Conservation (phyloP, 1,139 yeast genomes). For the Spencermartinsiella ligniputridi region DNA sequence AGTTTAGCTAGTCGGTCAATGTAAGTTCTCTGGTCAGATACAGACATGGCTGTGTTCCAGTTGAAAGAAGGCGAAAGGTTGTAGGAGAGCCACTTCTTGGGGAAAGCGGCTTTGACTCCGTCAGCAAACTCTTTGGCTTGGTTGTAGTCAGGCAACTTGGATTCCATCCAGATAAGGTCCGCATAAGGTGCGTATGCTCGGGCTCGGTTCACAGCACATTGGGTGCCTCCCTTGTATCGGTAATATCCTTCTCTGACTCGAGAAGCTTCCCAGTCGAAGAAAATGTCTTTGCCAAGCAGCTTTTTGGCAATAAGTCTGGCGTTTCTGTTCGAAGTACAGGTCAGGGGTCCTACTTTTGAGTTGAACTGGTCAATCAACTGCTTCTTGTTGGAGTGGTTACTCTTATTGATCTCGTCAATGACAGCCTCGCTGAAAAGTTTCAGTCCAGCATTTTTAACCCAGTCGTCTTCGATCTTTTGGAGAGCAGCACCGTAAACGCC, state of each 20-base stretch:
- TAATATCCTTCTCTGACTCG: slow-evolving; percentile 97
- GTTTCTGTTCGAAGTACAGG: slow-evolving; percentile 71
- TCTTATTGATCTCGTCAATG: slow-evolving; percentile 69
- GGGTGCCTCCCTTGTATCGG: slow-evolving; percentile 94
- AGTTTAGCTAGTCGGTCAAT: slow-evolving; percentile 80
- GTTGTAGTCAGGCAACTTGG: slow-evolving; percentile 86
- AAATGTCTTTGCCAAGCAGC: slow-evolving; percentile 75
- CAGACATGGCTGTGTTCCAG: slow-evolving; percentile 93
- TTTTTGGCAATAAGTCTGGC: slow-evolving; percentile 75
- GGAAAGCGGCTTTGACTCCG: slow-evolving; percentile 77
- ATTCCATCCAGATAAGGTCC: slow-evolving; percentile 98
- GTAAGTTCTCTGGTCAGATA: slow-evolving; percentile 84
- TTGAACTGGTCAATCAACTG: slow-evolving; percentile 63
- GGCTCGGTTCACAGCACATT: slow-evolving; percentile 97
- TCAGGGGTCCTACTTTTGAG: slow-evolving; percentile 66
- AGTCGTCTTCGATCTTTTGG: slow-evolving; percentile 70
- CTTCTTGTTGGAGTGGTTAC: slow-evolving; percentile 58
- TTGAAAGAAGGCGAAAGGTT: slow-evolving; percentile 96
- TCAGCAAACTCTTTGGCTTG: slow-evolving; percentile 95
- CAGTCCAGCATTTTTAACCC: slow-evolving; percentile 81
- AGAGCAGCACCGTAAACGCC: slow-evolving; percentile 72
- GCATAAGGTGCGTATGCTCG: slow-evolving; percentile 94
- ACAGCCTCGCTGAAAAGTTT: slow-evolving; percentile 92
- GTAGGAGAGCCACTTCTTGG: slow-evolving; percentile 93
- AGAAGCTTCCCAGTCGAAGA: slow-evolving; percentile 94